These are phyloP conservation scores for Coniferiporia weirii DNA, from an alignment of 1,284 basidiomycete species.

Conservation along the genomic window DNA sequence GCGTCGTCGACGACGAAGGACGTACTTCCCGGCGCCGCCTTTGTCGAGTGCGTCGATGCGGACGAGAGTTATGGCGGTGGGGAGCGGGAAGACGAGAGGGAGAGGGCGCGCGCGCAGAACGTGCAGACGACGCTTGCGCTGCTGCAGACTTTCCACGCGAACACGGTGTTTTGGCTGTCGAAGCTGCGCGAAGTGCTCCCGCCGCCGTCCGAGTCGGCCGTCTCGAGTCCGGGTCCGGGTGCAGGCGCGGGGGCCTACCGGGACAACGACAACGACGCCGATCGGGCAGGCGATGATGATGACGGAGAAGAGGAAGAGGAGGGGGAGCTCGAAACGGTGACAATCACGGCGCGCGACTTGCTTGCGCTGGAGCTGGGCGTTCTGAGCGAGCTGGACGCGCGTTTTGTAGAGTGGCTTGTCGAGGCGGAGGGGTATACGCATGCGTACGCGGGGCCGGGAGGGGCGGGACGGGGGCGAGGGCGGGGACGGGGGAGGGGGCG, in stretches of 20 bases:
- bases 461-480: background rate
- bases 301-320: slow-evolving; percentile 4
- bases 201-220: slow-evolving; percentile 19
- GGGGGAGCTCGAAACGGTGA: slow-evolving; percentile 23
- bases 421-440: slow-evolving; percentile 30
- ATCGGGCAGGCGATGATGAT: too few species aligned
- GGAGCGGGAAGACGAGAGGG: background rate
- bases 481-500: background rate
- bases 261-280: slow-evolving; percentile 4
- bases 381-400: slow-evolving; percentile 59
- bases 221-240: slow-evolving; percentile 21
- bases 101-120: slow-evolving; percentile 23
- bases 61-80: background rate
- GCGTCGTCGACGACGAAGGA: background rate
- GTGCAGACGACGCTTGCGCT: slow-evolving; percentile 60
- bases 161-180: slow-evolving; percentile 62
- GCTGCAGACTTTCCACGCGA: slow-evolving; percentile 67
- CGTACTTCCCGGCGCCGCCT: background rate
- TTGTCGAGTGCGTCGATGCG: background rate
- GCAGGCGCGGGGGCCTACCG: background rate
- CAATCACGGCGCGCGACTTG: slow-evolving; percentile 54
- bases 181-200: slow-evolving; percentile 48
- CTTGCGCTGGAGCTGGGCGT: slow-evolving; percentile 65
- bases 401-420: slow-evolving; percentile 70
- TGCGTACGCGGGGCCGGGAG: background rate